Evolutionary conservation across 106 monocot genomes (phyloP).

Genomic region (Dendrobium chrysotoxum): DNA sequence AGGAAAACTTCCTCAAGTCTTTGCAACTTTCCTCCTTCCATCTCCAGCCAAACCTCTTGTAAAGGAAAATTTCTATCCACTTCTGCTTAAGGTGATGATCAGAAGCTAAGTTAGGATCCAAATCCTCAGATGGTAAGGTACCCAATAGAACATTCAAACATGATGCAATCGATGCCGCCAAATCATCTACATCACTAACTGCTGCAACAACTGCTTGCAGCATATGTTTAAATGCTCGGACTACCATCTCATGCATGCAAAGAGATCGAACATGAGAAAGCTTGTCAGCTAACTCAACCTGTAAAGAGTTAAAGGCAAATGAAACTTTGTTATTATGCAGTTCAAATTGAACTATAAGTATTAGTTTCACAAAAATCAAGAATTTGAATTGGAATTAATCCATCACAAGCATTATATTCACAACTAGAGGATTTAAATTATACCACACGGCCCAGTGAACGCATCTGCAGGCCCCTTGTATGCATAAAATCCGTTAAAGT

Average conservation of each 20-base stretch:
- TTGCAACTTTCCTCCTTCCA: conserved; percentile 49
- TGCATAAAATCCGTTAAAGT: conserved; percentile 99
- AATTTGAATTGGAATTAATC: background rate
- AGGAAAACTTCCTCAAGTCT: conserved; percentile 75
- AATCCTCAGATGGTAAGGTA: conserved; percentile 35
- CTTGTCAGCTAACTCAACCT: conserved; percentile 94
- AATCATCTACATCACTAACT: conserved; percentile 41
- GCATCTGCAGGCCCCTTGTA: conserved; percentile 90
- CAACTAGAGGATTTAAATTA: background rate
- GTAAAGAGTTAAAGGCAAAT: conserved; percentile 7
- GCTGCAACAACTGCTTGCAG: conserved; percentile 84
- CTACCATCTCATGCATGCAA: conserved; percentile 91
- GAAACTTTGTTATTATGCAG: too few species aligned
- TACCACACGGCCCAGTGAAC: conserved; percentile 85
- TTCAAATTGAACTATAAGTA: background rate
- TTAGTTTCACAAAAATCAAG: background rate
- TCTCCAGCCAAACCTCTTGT: conserved; percentile 82
- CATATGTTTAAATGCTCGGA: conserved; percentile 87
- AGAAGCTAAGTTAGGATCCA: conserved; percentile 20
- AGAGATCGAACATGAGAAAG: conserved; percentile 92
- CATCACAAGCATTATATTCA: background rate
- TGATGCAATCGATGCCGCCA: conserved; percentile 58
- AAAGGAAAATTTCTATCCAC: conserved; percentile 70
- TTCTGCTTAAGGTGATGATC: conserved; percentile 44
- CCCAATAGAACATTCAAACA: conserved; percentile 86